Evolutionary conservation across 2,329 filamentous ascomycete genomes (phyloP), one percentile per base, ranked within the genome.

Genomic region (Tothia fuscella): DNA sequence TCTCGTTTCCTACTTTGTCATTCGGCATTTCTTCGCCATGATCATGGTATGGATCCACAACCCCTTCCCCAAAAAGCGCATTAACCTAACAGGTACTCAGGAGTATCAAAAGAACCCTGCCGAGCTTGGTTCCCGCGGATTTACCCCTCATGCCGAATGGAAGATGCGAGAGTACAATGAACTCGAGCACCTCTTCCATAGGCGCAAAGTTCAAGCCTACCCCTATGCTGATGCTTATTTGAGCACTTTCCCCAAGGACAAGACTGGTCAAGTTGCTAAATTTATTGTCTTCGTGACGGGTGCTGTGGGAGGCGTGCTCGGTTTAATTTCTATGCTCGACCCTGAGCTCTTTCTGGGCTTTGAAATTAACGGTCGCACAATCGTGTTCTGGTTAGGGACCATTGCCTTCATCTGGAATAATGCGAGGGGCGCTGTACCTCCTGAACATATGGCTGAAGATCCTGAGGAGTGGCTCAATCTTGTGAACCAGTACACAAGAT

Each of bases 121-220:
- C 1, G 80, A 87, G 48, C 74, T 94, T 28, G 82, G 84, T n/a
- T 81, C 86, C 13, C 78, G 91, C 30, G 80, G 87, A 49, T 98
- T 95, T 56, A 96, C 89, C 0, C 84, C 87, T 1, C 74, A 94
- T 38, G 91, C 91, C 0, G 83, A 94, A 57, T 98, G 91, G 91
- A 96, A 95, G 54, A 95, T 98, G 48, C 80, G 91, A 36, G 89
- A 96, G 58, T 98, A 96, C 70, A 98, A 98, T 54, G 91, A 98
- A 59, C 71, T 98, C 1, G 81, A 82, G 43, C 91, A 98, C 59
- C 71, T 96, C 2, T 98, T 96, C 53, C 76, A 87, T 46, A 83
- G 89, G 49, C 78, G 91, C 16, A 69, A 89, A 31, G 88, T 93
- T 49, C 93, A 96, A 82, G 94, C 91, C 1, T 87, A 91, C 54